Conservation (phyloP, 2,329 filamentous ascomycete species). For the Phyllosticta citribraziliensis region DNA sequence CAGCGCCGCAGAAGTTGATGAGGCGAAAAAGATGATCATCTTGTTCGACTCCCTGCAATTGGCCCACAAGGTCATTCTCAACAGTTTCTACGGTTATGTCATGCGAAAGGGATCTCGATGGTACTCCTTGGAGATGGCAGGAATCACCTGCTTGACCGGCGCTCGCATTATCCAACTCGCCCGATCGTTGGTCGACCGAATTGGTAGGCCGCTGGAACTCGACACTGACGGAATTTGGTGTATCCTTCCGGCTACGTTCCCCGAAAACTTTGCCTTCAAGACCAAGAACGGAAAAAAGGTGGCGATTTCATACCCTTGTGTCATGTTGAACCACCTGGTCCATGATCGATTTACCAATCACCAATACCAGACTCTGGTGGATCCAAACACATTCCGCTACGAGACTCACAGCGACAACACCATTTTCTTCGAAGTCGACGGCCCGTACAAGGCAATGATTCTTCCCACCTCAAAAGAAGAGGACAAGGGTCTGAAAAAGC, state of each 20-base stretch:
- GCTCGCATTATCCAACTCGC: constrained; percentile 97
- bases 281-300: constrained; percentile 94
- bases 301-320: constrained; percentile 93
- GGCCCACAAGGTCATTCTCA: constrained; percentile 97
- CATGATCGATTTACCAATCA: constrained; percentile 93
- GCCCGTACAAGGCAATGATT: constrained; percentile 95
- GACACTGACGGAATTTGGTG: constrained; percentile 99
- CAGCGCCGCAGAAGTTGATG: constrained; percentile 65
- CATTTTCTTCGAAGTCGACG: constrained; percentile 98
- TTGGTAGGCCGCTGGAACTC: constrained; percentile 84
- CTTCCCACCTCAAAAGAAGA: constrained; percentile 96
- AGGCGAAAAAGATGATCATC: constrained; percentile 97
- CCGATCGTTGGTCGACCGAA: constrained; percentile 81
- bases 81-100: constrained; percentile 98
- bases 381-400: constrained; percentile 73
- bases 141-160: constrained; percentile 92
- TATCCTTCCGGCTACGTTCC: constrained; percentile 92
- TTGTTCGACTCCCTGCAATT: constrained; percentile 92
- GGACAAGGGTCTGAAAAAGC: constrained; percentile 98
- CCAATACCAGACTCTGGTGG: constrained; percentile 85
- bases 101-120: constrained; percentile 98
- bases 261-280: constrained; percentile 91
- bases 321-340: constrained; percentile 97
- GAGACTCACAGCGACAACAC: constrained; percentile 98
- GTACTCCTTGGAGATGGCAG: constrained; percentile 99